Evolutionary conservation across 768 basidiomycete genomes (phyloP).

Genomic region (Termitomyces sp.): DNA sequence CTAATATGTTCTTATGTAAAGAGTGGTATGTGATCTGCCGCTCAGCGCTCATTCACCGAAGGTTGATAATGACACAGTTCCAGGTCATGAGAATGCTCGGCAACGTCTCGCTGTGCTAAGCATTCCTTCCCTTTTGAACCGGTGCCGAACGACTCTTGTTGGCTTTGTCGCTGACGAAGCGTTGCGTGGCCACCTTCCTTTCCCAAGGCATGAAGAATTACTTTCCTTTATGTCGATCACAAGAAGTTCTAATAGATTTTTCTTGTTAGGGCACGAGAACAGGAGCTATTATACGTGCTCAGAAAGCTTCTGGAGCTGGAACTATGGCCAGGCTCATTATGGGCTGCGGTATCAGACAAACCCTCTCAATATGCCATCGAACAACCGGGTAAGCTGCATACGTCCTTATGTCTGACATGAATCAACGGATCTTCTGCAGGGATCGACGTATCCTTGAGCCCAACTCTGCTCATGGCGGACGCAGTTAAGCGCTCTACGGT

Average conservation of each 20-base stretch:
- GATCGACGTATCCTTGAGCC: slow-evolving; percentile 39
- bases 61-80: not conserved
- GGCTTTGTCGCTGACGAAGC: slow-evolving; percentile 82
- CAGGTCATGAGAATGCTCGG: slow-evolving; percentile 59
- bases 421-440: slow-evolving; percentile 19
- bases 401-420: not conserved
- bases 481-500: slow-evolving; percentile 69
- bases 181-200: slow-evolving; percentile 82
- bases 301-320: slow-evolving; percentile 67
- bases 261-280: slow-evolving; percentile 66
- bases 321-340: slow-evolving; percentile 73
- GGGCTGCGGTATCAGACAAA: slow-evolving; percentile 68
- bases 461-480: slow-evolving; percentile 58
- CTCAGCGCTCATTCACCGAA: not conserved
- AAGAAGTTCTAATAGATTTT: not conserved
- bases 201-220: slow-evolving; percentile 55
- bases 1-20: slow-evolving; percentile 67
- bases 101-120: slow-evolving; percentile 69
- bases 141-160: slow-evolving; percentile 66
- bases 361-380: slow-evolving; percentile 49
- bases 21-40: slow-evolving; percentile 37
- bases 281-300: slow-evolving; percentile 83
- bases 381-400: slow-evolving; percentile 49
- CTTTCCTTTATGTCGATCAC: not conserved
- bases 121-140: slow-evolving; percentile 66